phyloP scores from a whole-genome alignment of 805 yeast species.

The Metschnikowia gelsemii region DNA sequence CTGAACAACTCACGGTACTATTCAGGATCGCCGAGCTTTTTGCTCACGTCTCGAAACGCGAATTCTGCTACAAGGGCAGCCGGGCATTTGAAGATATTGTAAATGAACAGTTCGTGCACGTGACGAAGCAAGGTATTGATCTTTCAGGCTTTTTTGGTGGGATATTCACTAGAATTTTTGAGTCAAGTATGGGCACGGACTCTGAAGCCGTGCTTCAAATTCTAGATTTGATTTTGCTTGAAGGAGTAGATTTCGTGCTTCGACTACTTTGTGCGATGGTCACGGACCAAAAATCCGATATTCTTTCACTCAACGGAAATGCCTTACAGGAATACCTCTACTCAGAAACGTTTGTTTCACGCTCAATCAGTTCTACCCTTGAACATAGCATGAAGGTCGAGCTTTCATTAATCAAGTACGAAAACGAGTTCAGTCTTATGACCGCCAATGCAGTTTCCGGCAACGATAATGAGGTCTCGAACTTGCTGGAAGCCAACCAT shows the following conservation, averaged over 20 bases:
- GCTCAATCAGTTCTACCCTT: slow-evolving; percentile 5
- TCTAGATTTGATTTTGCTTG: slow-evolving; percentile 39
- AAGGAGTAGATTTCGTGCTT: slow-evolving; percentile 38
- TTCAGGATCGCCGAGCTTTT: slow-evolving; percentile 26
- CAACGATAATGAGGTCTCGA: slow-evolving; percentile 38
- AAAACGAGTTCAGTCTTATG: slow-evolving; percentile 26
- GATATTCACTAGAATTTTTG: slow-evolving; percentile 5
- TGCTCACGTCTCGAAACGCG: slow-evolving; percentile 24
- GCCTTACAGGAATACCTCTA: slow-evolving; percentile 17
- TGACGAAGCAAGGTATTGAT: slow-evolving; percentile 38
- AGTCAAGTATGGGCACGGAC: not conserved
- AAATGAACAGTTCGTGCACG: slow-evolving; percentile 30
- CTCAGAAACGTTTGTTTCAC: slow-evolving; percentile 5
- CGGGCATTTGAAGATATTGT: slow-evolving; percentile 38
- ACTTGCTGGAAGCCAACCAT: slow-evolving; percentile 38
- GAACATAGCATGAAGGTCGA: slow-evolving; percentile 8
- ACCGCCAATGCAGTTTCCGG: slow-evolving; percentile 39
- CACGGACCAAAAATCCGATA: slow-evolving; percentile 14
- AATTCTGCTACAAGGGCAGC: slow-evolving; percentile 33
- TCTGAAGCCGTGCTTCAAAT: slow-evolving; percentile 15
- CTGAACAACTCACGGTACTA: slow-evolving; percentile 35
- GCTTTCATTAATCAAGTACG: slow-evolving; percentile 18
- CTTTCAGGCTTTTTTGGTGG: slow-evolving; percentile 24
- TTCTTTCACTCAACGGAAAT: slow-evolving; percentile 26
- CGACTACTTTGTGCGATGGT: slow-evolving; percentile 30